Percentiles rank a stretch among this genome's conserved stretches.
Evolutionary conservation across 495 filamentous ascomycete genomes (phyloP).

Genomic region (Thermochaetoides thermophila): DNA sequence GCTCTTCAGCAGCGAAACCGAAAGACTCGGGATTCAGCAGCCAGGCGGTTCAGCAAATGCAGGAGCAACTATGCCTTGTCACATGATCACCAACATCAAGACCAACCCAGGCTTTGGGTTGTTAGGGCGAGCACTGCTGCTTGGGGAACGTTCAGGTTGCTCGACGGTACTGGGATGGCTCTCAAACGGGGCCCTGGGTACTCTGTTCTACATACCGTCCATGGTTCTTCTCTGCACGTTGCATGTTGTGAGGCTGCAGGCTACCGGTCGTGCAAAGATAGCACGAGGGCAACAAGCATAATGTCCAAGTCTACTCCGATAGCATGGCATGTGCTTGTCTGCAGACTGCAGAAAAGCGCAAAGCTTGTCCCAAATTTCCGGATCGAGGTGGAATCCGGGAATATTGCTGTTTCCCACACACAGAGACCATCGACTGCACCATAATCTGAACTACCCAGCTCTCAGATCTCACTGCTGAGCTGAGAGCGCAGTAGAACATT

Average conservation of each 20-base stretch:
- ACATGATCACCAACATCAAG: no score
- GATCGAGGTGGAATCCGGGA: constrained; percentile 3
- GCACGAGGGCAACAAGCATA: neutral
- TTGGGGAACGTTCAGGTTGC: no score
- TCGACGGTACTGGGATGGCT: no score
- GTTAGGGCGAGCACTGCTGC: constrained; percentile 6
- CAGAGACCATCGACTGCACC: no score
- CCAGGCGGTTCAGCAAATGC: no score
- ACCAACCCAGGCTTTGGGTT: no score
- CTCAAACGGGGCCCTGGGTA: neutral
- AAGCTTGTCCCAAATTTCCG: constrained; percentile 6
- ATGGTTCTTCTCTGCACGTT: constrained; percentile 1
- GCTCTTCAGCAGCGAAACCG: no score
- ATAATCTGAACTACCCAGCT: no score
- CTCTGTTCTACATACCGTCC: neutral
- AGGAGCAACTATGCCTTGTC: no score
- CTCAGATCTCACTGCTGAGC: no score
- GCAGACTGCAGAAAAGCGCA: constrained; percentile 3
- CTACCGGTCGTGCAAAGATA: constrained; percentile 2
- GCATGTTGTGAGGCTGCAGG: constrained; percentile 3
- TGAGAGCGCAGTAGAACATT: no score
- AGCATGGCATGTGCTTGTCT: neutral
- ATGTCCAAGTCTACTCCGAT: neutral
- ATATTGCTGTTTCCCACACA: neutral
- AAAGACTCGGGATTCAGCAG: no score